Base-by-base conservation (phyloP, 306 rosid species). In the Heteromeles arbutifolia region DNA sequence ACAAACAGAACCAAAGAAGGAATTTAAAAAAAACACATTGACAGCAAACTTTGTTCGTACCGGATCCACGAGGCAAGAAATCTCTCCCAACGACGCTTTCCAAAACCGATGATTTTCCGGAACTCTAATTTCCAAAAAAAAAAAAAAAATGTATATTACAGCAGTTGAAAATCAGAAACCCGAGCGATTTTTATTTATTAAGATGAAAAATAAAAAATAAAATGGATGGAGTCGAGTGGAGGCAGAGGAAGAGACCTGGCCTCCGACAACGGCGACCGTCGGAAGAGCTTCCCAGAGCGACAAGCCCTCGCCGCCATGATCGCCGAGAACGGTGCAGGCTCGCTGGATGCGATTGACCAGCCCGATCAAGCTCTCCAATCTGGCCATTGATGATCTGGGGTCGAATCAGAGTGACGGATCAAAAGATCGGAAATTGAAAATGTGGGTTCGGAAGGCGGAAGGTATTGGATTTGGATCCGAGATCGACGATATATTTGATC, bases 231-330 rank as follows among this genome's bases (percentile, higher is more conserved):
- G 48, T 14, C 57, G 17, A 31, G 48, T 14, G 63, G 21, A 31
- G 26, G 54, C 5, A 17, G n/a, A 6, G n/a, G 19, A 21, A 73
- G 65, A 95, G 65, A 95, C 99, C 97, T 96, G 99, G 73, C 99
- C 99, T 28, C 99, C 99, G 26, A 96, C 99, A 68, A 96, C 99
- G 28, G 99, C 99, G 25, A 92, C 99, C 25, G 99, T 85, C 73
- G 99, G 99, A 84, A 96, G 99, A 82, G 99, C 99, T 87, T 96
- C 99, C 98, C 99, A 96, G 37, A 96, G 97, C 29, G 99, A 96
- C 88, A 96, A 79, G 34, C 98, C 99, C 84, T 96, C 99, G 45
- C 99, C 99, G 29, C 99, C 99, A 78, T 96, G 83, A 68, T 96
- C 99, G 2, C 99, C 99, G 32, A 96, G 85, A 10, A 91, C 97